A percentile compares a stretch with the other conserved stretches of the same genome.
These are phyloP conservation scores for Akanthomyces muscarius DNA, from an alignment of 2,329 filamentous ascomycete genomes.

Conservation along the genomic window DNA sequence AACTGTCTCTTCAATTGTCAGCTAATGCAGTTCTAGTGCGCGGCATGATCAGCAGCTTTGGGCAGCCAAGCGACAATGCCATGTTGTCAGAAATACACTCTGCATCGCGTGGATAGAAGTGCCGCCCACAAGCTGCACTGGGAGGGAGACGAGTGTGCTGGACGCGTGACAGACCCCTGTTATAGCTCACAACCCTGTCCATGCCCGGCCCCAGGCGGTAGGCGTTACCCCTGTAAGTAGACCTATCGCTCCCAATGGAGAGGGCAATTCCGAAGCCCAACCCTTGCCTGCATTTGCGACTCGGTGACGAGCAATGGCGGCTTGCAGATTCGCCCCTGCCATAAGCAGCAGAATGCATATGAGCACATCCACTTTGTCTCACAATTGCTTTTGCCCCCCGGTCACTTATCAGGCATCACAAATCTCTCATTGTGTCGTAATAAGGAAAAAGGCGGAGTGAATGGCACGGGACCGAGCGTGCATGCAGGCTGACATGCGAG, in stretches of 20 bases:
- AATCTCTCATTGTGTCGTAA: background rate
- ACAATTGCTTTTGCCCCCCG: background rate
- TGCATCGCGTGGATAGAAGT: background rate
- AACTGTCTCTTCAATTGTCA: background rate
- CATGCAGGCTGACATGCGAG: constrained; percentile 10
- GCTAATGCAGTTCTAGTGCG: background rate
- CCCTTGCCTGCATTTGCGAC: background rate
- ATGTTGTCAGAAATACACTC: background rate
- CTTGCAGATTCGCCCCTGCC: background rate
- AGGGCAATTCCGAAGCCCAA: background rate
- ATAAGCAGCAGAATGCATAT: background rate
- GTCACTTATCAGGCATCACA: background rate
- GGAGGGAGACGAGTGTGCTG: background rate
- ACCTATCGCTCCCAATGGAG: background rate
- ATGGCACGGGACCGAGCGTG: constrained; percentile 9
- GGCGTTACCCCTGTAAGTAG: background rate
- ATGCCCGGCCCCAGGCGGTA: background rate
- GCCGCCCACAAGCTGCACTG: background rate
- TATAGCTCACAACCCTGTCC: constrained; percentile 12
- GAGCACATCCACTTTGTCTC: constrained; percentile 1
- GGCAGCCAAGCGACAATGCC: too few relatives aligned
- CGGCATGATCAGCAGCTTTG: background rate
- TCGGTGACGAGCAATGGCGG: background rate
- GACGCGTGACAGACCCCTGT: background rate
- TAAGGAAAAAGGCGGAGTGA: constrained; percentile 2